Evolutionary conservation across 176 grass and related monocot genomes (phyloP).

Genomic region (Eragrostis curvula): DNA sequence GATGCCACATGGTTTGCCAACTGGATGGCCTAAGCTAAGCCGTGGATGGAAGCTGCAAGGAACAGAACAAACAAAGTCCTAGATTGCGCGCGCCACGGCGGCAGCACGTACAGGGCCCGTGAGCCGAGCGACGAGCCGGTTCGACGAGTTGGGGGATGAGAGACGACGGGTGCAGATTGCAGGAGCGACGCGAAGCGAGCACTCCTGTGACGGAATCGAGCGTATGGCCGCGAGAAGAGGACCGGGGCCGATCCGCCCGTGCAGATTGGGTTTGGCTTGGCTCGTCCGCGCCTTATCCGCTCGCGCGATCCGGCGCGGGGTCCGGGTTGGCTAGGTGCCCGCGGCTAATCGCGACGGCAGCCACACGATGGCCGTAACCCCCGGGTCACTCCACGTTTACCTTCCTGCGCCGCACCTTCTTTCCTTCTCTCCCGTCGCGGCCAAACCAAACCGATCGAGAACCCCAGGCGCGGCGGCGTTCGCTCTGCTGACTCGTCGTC

Average conservation of each 20-base stretch:
- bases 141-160: too few relatives aligned
- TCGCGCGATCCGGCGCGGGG: constrained; percentile 12
- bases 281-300: constrained; percentile 39
- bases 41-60: too few relatives aligned
- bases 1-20: background rate
- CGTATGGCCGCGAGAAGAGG: constrained; percentile 18
- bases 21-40: too few relatives aligned
- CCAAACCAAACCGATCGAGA: background rate
- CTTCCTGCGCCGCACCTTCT: constrained; percentile 18
- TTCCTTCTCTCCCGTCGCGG: background rate
- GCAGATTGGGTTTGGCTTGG: too few relatives aligned
- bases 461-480: background rate
- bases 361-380: background rate
- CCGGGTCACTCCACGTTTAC: constrained; percentile 34
- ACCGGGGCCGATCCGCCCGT: too few relatives aligned
- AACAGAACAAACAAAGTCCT: too few relatives aligned
- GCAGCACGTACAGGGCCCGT: too few relatives aligned
- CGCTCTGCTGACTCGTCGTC: too few relatives aligned
- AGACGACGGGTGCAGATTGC: constrained; percentile 12
- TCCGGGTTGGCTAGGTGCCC: background rate
- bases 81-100: too few relatives aligned
- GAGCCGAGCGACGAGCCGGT: too few relatives aligned
- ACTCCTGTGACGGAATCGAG: too few relatives aligned
- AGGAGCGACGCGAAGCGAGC: background rate
- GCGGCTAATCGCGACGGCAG: background rate